Percentiles rank a stretch among this genome's conserved stretches.
phyloP scores from a whole-genome alignment of 2,329 filamentous ascomycete species.

The Penicillium glabrum region DNA sequence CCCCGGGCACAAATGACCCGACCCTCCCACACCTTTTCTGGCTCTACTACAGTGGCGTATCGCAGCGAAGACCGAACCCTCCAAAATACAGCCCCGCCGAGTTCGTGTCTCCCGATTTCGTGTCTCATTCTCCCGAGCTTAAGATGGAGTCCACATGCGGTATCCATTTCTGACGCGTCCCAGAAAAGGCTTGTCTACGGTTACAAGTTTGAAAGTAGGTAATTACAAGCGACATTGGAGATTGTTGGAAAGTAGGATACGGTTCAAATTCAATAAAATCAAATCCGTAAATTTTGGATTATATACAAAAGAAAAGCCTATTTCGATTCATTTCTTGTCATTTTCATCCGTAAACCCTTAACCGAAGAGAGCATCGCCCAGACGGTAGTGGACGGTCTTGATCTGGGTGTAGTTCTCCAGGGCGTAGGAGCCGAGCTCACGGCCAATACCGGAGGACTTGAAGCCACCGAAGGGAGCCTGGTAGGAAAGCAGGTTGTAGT shows the following conservation, averaged over 20 bases:
- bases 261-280: neutral
- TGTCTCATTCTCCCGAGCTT: neutral
- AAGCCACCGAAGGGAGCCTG: constrained; percentile 47
- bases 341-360: constrained; percentile 24
- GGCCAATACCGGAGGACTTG: constrained; percentile 27
- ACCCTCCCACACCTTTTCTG: neutral
- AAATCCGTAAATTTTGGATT: constrained; percentile 9
- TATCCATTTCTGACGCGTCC: neutral
- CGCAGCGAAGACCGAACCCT: neutral
- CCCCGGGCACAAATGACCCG: too few relatives aligned
- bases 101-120: neutral
- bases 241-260: neutral
- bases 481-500: constrained; percentile 65
- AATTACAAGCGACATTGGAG: neutral
- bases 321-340: neutral
- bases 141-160: neutral
- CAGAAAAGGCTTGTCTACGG: too few relatives aligned
- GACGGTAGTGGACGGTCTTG: constrained; percentile 48
- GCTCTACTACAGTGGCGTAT: neutral
- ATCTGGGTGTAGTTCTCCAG: constrained; percentile 52
- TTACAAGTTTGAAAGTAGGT: too few relatives aligned
- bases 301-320: constrained; percentile 14
- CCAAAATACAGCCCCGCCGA: neutral
- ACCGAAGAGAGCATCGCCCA: constrained; percentile 47
- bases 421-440: constrained; percentile 49